A percentile compares a stretch with the other conserved stretches of the same genome.
Evolutionary conservation across 75 land plant species (phyloP).

Genomic region (Azolla pinnata): DNA sequence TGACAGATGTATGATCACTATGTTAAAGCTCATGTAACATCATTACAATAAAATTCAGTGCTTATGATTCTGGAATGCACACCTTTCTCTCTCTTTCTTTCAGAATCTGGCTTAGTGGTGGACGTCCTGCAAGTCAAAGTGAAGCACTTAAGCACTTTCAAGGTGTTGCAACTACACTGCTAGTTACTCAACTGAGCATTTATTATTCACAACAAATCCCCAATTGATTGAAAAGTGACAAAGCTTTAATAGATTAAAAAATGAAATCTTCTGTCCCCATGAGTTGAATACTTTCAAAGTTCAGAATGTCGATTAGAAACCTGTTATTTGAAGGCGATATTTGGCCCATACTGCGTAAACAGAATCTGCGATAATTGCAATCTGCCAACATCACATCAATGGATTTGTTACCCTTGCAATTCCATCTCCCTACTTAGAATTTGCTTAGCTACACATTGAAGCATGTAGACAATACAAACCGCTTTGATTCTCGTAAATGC

Average conservation of each 20-base stretch:
- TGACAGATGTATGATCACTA: no score
- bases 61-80: neutral
- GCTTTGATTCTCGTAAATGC: no score
- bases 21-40: no score
- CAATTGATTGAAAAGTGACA: neutral
- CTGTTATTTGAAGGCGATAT: slow-evolving; percentile 75
- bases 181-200: neutral
- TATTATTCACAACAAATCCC: neutral
- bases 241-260: no score
- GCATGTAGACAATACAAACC: no score
- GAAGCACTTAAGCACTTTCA: neutral
- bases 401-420: no score
- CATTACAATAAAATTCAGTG: no score
- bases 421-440: no score
- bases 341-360: slow-evolving; percentile 76
- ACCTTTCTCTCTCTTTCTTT: slow-evolving; percentile 50
- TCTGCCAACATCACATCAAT: no score
- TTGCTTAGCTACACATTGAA: no score
- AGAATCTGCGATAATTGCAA: slow-evolving; percentile 47
- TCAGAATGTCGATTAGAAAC: slow-evolving; percentile 11
- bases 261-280: no score
- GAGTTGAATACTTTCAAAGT: neutral
- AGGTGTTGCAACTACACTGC: neutral
- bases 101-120: slow-evolving; percentile 50
- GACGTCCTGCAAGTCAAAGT: slow-evolving; percentile 46